These are phyloP conservation scores for Fusarium lateritium DNA, from an alignment of 2,329 filamentous ascomycete genomes.

Conservation along the genomic window DNA sequence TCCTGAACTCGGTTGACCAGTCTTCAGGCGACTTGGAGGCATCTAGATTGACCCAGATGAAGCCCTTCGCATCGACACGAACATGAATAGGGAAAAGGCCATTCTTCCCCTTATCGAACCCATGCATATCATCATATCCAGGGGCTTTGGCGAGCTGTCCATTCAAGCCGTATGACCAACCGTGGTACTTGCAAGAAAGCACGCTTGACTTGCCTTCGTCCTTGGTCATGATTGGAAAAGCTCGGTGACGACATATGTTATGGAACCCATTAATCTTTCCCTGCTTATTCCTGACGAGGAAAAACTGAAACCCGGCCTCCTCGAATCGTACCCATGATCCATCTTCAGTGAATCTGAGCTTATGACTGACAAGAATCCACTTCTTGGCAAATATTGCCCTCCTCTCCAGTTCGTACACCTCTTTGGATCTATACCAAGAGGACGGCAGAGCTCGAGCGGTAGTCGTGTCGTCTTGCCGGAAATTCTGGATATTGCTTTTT, in stretches of 20 bases:
- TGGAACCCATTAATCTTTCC: slow-evolving; percentile 71
- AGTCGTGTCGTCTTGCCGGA: neutral
- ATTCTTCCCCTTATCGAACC: slow-evolving; percentile 69
- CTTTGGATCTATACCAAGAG: slow-evolving; percentile 64
- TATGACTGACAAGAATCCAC: slow-evolving; percentile 70
- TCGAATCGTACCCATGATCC: slow-evolving; percentile 70
- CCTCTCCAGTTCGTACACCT: slow-evolving; percentile 68
- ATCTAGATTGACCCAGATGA: slow-evolving; percentile 72
- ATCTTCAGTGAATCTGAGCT: slow-evolving; percentile 62
- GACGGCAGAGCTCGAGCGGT: slow-evolving; percentile 58
- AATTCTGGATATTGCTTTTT: neutral
- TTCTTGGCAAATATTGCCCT: slow-evolving; percentile 69
- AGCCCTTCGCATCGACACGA: slow-evolving; percentile 65
- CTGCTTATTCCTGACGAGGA: slow-evolving; percentile 64
- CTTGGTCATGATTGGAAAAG: slow-evolving; percentile 68
- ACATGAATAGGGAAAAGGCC: slow-evolving; percentile 68
- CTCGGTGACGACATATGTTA: slow-evolving; percentile 72
- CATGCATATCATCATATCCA: slow-evolving; percentile 67
- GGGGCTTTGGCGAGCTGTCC: slow-evolving; percentile 73
- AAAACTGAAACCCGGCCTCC: slow-evolving; percentile 68
- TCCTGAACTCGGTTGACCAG: slow-evolving; percentile 61
- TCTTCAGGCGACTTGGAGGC: slow-evolving; percentile 59
- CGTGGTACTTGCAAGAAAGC: slow-evolving; percentile 72
- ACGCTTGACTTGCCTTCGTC: slow-evolving; percentile 66
- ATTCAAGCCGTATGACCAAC: slow-evolving; percentile 71